Evolutionary conservation across 2,329 filamentous ascomycete species (phyloP), one percentile per base, ranked within the genome.

Genomic region (Ophiocordyceps camponoti-floridani): DNA sequence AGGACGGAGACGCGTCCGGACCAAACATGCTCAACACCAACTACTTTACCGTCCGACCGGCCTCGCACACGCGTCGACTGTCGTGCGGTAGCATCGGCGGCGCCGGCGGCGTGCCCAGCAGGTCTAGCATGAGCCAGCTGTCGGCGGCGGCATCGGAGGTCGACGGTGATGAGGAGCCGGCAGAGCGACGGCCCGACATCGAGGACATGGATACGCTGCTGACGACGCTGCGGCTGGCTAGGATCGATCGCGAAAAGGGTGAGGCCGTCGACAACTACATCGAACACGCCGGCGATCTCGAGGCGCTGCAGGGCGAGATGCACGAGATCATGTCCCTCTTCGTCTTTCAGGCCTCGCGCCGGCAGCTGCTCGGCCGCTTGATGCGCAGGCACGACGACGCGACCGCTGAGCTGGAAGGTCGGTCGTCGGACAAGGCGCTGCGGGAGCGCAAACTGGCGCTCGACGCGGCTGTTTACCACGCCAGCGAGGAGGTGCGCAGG

Each of bases 201-300:
- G 63, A 66, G 18, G 74, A 85, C 54, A 73, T 86, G 16, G 73
- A 77, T 4, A 75, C 76, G 3, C 66, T 98, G 26, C 71, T 94
- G 65, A 64, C 62, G 19, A 72, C 75, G 2, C 61, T 98, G 45
- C 81, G 79, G 49, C 65, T 64, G 37, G 77, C 82, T 6, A 73
- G 79, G 8, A 85, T 98, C 51, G 91, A 98, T 57, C 76, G 91
- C 31, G 89, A 96, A 64, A 96, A 91, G 65, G 77, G 93, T 47
- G 81, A 89, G 48, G 80, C 82, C 0, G 72, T 95, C 19, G 78
- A 82, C 53, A 83, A 75, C 49, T 98, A 94, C 56, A 68, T 95
- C n/a, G 67, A 78, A 40, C 71, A 91, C 44, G 84, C 77, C 6
- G 77, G 83, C 23, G 86, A 95, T 52, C 65, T 96, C 27, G 70